Evolutionary conservation across 768 basidiomycete genomes (phyloP).

Genomic region (Amanita molliuscula): DNA sequence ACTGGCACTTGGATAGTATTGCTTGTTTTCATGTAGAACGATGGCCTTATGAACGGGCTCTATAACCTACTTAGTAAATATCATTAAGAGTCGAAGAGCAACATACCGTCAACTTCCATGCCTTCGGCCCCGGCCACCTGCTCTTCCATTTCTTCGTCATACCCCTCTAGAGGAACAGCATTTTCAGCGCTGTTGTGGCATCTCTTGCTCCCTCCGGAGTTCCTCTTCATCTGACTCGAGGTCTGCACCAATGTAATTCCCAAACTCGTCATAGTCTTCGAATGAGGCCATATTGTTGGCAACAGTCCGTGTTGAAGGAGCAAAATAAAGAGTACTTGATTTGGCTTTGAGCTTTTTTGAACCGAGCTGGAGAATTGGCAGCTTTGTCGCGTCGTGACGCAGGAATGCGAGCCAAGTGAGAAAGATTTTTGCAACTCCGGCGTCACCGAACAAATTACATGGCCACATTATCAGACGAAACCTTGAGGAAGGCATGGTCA

Average conservation of each 20-base stretch:
- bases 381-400: not conserved
- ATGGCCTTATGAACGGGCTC: conserved; percentile 77
- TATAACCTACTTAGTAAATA: conserved; percentile 14
- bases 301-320: not conserved
- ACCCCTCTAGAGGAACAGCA: conserved; percentile 67
- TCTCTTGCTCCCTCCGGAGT: conserved; percentile 29
- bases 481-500: conserved; percentile 57
- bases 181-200: conserved; percentile 14
- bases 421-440: conserved; percentile 20
- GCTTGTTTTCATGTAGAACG: conserved; percentile 93
- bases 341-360: not conserved
- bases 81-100: conserved; percentile 1
- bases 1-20: conserved; percentile 89
- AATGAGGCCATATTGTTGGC: conserved; percentile 35
- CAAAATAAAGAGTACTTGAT: not conserved
- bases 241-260: conserved; percentile 96
- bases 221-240: conserved; percentile 82
- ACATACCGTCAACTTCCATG: conserved; percentile 80
- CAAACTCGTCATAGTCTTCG: conserved; percentile 90
- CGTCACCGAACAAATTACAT: conserved; percentile 1
- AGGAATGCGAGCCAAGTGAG: conserved; percentile 7
- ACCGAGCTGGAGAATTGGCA: not conserved
- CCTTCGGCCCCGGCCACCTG: conserved; percentile 49
- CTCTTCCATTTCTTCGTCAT: conserved; percentile 59
- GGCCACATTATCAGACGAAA: conserved; percentile 57